Percentiles rank a stretch among this genome's conserved stretches.
These are phyloP conservation scores for Russula abietina DNA, from an alignment of 768 basidiomycete species.

Conservation along the genomic window DNA sequence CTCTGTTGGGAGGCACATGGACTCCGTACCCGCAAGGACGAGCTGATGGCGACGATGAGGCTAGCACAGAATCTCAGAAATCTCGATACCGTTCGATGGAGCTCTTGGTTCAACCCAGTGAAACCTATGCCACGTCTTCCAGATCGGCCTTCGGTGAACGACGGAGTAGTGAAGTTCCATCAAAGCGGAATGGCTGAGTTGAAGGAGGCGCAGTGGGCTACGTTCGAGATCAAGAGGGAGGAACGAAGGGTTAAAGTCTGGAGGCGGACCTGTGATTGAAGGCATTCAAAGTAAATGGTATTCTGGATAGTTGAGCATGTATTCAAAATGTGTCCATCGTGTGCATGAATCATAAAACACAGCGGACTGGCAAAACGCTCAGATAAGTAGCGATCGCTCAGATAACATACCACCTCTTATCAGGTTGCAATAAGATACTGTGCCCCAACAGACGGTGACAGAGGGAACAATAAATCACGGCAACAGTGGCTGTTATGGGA, in stretches of 20 bases:
- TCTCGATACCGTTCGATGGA: conserved; percentile 23
- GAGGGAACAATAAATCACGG: background rate
- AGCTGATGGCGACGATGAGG: conserved; percentile 23
- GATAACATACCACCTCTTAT: background rate
- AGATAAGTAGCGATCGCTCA: background rate
- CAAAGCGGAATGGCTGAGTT: background rate
- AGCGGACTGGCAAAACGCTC: background rate
- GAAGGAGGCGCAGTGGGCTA: conserved; percentile 31
- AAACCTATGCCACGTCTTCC: conserved; percentile 3
- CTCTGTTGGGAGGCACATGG: conserved; percentile 21
- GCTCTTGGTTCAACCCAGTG: conserved; percentile 24
- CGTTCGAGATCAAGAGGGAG: conserved; percentile 38
- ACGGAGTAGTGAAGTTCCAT: background rate
- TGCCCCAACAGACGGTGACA: background rate
- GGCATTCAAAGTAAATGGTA: background rate
- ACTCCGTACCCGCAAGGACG: conserved; percentile 18
- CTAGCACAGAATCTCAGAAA: conserved; percentile 22
- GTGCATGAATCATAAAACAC: background rate
- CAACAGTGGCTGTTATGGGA: background rate
- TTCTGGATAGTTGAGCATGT: background rate
- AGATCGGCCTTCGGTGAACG: background rate
- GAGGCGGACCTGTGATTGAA: conserved; percentile 36
- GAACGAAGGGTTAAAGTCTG: conserved; percentile 40
- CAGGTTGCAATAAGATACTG: background rate
- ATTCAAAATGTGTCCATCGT: background rate